These are phyloP conservation scores for Nakazawaea ishiwadae DNA, from an alignment of 805 yeast species.

Conservation along the genomic window DNA sequence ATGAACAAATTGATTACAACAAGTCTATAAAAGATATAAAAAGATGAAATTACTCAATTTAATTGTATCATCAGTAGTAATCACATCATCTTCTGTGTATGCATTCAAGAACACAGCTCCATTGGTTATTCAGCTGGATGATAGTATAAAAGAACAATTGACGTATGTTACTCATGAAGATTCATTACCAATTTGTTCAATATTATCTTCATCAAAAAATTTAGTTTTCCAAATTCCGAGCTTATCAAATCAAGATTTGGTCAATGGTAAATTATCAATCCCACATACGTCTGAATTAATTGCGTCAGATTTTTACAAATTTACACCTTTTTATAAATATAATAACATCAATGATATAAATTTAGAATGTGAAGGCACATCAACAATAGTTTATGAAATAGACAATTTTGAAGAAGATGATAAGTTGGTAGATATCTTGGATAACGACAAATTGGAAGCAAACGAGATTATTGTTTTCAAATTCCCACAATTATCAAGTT, in stretches of 20 bases:
- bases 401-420: conserved; percentile 10
- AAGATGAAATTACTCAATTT: not conserved
- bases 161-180: conserved; percentile 17
- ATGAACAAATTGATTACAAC: not conserved
- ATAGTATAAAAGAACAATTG: conserved; percentile 8
- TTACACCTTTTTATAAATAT: conserved; percentile 10
- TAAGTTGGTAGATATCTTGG: conserved; percentile 2
- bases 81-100: not conserved
- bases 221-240: conserved; percentile 14
- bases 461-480: no score
- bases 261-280: not conserved
- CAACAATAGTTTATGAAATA: no score
- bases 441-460: no score
- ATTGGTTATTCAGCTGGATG: conserved; percentile 17
- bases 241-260: conserved; percentile 13
- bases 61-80: not conserved
- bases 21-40: not conserved
- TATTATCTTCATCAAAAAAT: conserved; percentile 1
- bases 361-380: no score
- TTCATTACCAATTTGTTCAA: conserved; percentile 11
- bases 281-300: conserved; percentile 1
- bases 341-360: conserved; percentile 1
- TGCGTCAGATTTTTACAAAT: conserved; percentile 1
- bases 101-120: conserved; percentile 30
- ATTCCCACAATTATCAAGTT: conserved; percentile 9